Percentiles rank a stretch among this genome's conserved stretches.
phyloP scores from a whole-genome alignment of 129 eudicot genomes.

The Centaurea solstitialis region DNA sequence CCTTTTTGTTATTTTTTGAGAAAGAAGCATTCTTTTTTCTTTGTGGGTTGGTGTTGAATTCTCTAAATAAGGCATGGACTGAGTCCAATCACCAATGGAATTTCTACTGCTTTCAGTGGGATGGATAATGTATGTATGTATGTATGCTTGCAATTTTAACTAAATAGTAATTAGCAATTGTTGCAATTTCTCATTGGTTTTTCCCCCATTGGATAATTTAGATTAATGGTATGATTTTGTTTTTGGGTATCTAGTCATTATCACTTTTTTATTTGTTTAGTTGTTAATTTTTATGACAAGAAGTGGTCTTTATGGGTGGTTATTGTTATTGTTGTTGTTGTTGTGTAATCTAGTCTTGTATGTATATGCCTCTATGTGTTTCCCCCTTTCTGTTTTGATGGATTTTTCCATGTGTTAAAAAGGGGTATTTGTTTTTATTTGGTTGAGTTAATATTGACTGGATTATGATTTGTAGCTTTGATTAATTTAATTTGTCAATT shows the following conservation, averaged over 20 bases:
- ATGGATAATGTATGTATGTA: background rate
- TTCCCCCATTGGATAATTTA: constrained; percentile 39
- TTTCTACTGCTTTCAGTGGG: background rate
- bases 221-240: constrained; percentile 32
- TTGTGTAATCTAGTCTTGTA: constrained; percentile 23
- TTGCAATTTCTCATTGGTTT: constrained; percentile 27
- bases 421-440: background rate
- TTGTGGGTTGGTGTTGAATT: constrained; percentile 26
- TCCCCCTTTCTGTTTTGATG: constrained; percentile 1
- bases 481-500: constrained; percentile 10
- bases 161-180: background rate
- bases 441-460: constrained; percentile 16
- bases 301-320: constrained; percentile 29
- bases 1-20: constrained; percentile 23
- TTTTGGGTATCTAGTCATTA: constrained; percentile 36
- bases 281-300: constrained; percentile 37
- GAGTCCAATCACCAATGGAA: background rate
- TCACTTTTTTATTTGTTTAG: constrained; percentile 19
- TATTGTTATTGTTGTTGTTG: constrained; percentile 18
- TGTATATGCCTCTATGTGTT: constrained; percentile 22
- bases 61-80: background rate
- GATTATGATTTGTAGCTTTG: constrained; percentile 19
- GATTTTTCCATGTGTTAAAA: background rate
- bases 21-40: constrained; percentile 19
- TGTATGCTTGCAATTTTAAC: background rate